Percentiles rank a stretch among this genome's conserved stretches.
These are phyloP conservation scores for Globisporangium emineosum DNA, from an alignment of 352 stramenopile species.

Conservation along the genomic window DNA sequence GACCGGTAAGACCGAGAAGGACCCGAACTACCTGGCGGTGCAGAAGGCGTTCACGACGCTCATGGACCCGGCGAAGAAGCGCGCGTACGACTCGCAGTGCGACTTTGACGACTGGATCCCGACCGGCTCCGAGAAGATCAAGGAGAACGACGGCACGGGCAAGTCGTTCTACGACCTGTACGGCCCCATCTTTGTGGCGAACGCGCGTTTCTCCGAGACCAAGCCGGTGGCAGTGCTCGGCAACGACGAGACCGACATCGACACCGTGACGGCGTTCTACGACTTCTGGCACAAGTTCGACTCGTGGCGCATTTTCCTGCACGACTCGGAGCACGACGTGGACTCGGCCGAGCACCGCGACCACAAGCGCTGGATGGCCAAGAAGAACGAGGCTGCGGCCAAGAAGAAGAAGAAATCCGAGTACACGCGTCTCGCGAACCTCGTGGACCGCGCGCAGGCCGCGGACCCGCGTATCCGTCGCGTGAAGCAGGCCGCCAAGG, in stretches of 20 bases:
- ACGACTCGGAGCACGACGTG: constrained; percentile 84
- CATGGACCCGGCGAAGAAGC: constrained; percentile 81
- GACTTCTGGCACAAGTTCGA: constrained; percentile 90
- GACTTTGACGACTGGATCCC: constrained; percentile 86
- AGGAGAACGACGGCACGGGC: constrained; percentile 67
- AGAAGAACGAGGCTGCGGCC: constrained; percentile 81
- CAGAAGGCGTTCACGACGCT: constrained; percentile 82
- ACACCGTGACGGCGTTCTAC: constrained; percentile 80
- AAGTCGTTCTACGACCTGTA: constrained; percentile 88
- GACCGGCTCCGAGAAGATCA: constrained; percentile 71
- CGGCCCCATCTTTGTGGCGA: constrained; percentile 69
- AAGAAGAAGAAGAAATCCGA: constrained; percentile 91
- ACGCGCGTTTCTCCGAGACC: constrained; percentile 80
- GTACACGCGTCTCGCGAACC: constrained; percentile 74
- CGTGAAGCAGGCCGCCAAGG: constrained; percentile 83
- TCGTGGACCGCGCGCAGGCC: constrained; percentile 76
- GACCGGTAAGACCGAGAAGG: constrained; percentile 87
- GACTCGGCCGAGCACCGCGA: constrained; percentile 81
- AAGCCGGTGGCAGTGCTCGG: constrained; percentile 74
- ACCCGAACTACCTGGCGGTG: constrained; percentile 86
- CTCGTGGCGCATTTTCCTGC: constrained; percentile 82
- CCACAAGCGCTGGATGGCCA: constrained; percentile 87
- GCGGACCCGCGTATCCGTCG: constrained; percentile 74
- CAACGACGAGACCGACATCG: constrained; percentile 54
- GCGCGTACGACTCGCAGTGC: constrained; percentile 82